Evolutionary conservation across 257 asterid species (phyloP), one percentile per base, ranked within the genome.

Genomic region (Marsdenia floribunda): DNA sequence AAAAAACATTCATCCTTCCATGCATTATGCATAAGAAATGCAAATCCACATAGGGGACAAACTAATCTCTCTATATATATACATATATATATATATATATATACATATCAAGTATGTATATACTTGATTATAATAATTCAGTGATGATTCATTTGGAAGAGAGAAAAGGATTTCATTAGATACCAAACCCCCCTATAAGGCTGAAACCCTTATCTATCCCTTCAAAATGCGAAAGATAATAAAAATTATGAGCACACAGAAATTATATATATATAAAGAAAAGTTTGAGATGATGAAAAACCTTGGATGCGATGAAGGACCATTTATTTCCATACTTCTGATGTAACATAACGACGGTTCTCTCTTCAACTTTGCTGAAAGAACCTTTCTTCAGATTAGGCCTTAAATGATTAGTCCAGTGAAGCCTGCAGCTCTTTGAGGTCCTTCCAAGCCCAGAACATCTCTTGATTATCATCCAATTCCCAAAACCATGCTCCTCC

Each of bases 291-390:
- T 33, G n/a, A n/a, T n/a, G 65, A 7, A 26, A 15, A 54, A 89
- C 87, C 88, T 83, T 76, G 78, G 86, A 55, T 68, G 95, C 90
- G 68, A 87, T 89, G 73, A 81, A 86, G 49, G 92, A 86, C 89
- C 95, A 89, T 81, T 78, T 80, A 77, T 89, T 89, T 74, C 90
- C 88, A 78, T 79, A 76, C 68, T 76, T 74, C 6, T 78, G 40
- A 83, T 88, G 93, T 86, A 86, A 59, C 33, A 70, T 71, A 50
- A 88, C 78, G 14, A 88, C 80, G n/a, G 79, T 73, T 42, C 72
- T 77, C 80, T 83, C 90, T 67, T 86, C 91, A 40, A 83, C 81
- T 40, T 16, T 50, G 6, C 85, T 85, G 57, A 86, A 82, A 4
- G 88, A 85, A 46, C 76, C 81, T 74, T 83, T 84, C 76, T 82